Evolutionary conservation across 768 basidiomycete genomes (phyloP).

Genomic region (Suillus ampliporus): DNA sequence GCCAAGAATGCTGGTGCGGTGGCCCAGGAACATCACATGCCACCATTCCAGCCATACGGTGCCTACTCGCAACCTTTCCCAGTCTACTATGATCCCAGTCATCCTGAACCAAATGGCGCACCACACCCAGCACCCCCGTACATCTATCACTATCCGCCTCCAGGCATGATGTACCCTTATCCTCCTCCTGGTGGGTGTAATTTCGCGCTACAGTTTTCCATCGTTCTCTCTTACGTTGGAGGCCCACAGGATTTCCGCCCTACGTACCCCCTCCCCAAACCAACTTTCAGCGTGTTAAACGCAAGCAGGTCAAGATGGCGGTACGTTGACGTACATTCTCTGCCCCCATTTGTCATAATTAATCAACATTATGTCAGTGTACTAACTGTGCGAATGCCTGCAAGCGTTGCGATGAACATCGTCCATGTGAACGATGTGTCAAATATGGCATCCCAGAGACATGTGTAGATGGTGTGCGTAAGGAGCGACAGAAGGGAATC

Average conservation of each 20-base stretch:
- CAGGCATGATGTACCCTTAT: slow-evolving; percentile 51
- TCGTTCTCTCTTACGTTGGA: slow-evolving; percentile 19
- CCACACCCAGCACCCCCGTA: slow-evolving; percentile 36
- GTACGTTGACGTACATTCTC: slow-evolving; percentile 38
- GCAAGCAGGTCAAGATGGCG: slow-evolving; percentile 65
- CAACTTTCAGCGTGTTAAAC: slow-evolving; percentile 44
- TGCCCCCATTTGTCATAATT: slow-evolving; percentile 8
- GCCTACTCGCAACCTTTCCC: slow-evolving; percentile 40
- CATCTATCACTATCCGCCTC: slow-evolving; percentile 44
- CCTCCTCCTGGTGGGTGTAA: slow-evolving; percentile 41
- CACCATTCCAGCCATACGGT: slow-evolving; percentile 36
- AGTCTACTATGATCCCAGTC: slow-evolving; percentile 36
- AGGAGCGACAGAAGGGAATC: slow-evolving; percentile 67
- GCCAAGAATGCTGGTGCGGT: slow-evolving; percentile 40
- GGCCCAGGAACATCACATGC: slow-evolving; percentile 40
- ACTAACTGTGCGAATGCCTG: slow-evolving; percentile 63
- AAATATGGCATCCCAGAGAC: slow-evolving; percentile 64
- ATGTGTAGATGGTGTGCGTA: slow-evolving; percentile 66
- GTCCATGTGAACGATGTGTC: slow-evolving; percentile 67
- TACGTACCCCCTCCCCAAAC: slow-evolving; percentile 26
- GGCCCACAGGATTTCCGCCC: slow-evolving; percentile 33
- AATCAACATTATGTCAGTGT: slow-evolving; percentile 41
- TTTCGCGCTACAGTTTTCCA: background rate
- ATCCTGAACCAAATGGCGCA: slow-evolving; percentile 39
- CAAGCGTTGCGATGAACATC: slow-evolving; percentile 61